Evolutionary conservation across 2,329 filamentous ascomycete species (phyloP), one percentile per base, ranked within the genome.

Genomic region (Penicillium glabrum): DNA sequence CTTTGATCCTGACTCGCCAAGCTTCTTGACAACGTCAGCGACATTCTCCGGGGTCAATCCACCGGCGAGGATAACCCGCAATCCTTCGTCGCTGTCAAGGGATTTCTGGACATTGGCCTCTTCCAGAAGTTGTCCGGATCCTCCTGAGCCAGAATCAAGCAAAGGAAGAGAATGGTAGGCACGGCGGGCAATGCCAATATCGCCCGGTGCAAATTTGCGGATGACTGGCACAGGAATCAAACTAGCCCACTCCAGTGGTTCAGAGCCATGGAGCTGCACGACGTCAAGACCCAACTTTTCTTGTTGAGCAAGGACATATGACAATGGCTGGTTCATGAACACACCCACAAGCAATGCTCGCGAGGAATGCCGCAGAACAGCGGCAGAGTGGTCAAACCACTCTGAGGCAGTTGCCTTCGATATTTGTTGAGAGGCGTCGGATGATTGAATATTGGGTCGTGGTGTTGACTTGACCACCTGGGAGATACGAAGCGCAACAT

Each of bases 211-310:
- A 76, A 98, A 99, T 49, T 88, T 89, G 63, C 87, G 88, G 61
- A 99, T 87, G 5, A 99, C 93, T 0, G 95, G 95, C 0, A 97
- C 92, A 1, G 95, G 93, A 48, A 99, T 91, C n/a, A 89, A 77
- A 46, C 78, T 84, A 1, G 93, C 88, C 93, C 93, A 99, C 72
- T 99, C 95, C 4, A 97, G 69, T 2, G 95, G 93, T 72, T 99
- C 96, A 46, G 88, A 83, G 9, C 95, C 96, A 70, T 99, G 95
- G 2, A 99, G 83, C 71, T 99, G 95, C 7, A 99, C 90, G 52
- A 96, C 79, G 71, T 99, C 95, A 44, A 99, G 84, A 46, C 83
- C 81, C 62, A 96, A 86, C 13, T 86, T 80, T 62, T 85, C 85
- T 66, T 96, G 90, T 72, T 93, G 86, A 61, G 87, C 83, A 50